A percentile compares a stretch with the other conserved stretches of the same genome.
Evolutionary conservation across 2,329 filamentous ascomycete genomes (phyloP).

Genomic region (Corynespora cassiicola): DNA sequence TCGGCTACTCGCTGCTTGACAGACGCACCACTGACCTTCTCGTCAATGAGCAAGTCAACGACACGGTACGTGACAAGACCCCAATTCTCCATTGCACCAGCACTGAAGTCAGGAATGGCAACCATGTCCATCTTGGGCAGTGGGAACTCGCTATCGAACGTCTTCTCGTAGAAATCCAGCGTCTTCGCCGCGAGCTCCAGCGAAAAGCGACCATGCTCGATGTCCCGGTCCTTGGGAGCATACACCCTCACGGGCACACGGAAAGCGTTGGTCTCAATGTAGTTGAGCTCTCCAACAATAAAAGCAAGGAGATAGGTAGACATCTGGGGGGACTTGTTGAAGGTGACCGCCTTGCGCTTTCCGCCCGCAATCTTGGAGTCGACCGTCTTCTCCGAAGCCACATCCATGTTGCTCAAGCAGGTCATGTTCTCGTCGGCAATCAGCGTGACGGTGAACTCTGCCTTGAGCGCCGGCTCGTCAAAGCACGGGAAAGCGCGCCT

Average conservation of each 20-base stretch:
- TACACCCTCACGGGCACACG: slow-evolving; percentile 93
- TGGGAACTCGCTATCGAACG: slow-evolving; percentile 86
- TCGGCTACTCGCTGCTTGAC: slow-evolving; percentile 94
- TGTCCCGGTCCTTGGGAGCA: slow-evolving; percentile 86
- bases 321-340: slow-evolving; percentile 92
- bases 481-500: slow-evolving; percentile 94
- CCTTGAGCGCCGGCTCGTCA: slow-evolving; percentile 93
- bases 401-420: slow-evolving; percentile 97
- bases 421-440: slow-evolving; percentile 90
- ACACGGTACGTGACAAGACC: slow-evolving; percentile 94
- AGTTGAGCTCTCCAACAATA: slow-evolving; percentile 91
- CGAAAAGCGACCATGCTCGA: slow-evolving; percentile 90
- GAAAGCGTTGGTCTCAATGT: slow-evolving; percentile 91
- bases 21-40: slow-evolving; percentile 86
- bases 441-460: slow-evolving; percentile 88
- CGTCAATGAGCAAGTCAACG: slow-evolving; percentile 87
- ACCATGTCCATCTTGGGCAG: slow-evolving; percentile 97
- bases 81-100: slow-evolving; percentile 99
- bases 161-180: slow-evolving; percentile 92
- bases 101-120: slow-evolving; percentile 93
- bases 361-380: slow-evolving; percentile 66
- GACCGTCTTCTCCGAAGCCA: slow-evolving; percentile 78
- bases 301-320: slow-evolving; percentile 96
- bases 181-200: slow-evolving; percentile 88
- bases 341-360: slow-evolving; percentile 84